Evolutionary conservation across 2,329 filamentous ascomycete species (phyloP), one percentile per base, ranked within the genome.

Genomic region (Ascochyta pisi): DNA sequence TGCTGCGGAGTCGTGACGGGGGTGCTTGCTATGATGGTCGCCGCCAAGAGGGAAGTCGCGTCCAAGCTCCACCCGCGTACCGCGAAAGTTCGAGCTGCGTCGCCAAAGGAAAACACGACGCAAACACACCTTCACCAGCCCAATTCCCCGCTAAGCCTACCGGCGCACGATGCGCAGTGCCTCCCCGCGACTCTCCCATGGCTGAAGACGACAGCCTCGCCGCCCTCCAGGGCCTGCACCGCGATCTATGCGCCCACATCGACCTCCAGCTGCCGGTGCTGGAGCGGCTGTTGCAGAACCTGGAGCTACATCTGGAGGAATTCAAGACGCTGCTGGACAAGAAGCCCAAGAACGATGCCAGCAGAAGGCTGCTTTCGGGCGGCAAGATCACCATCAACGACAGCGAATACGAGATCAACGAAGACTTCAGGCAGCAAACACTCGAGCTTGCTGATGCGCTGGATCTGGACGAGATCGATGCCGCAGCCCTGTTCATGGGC

Each of bases 391-490:
- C 81, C 31, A 78, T 96, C 55, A 84, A 85, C 65, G 89, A 87
- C 60, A 83, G 86, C 31, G 86, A 93, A 68, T 98, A 92, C 75
- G 80, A 83, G 22, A 81, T 99, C 78, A 97, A 96, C 76, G 84
- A 90, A 52, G 88, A 92, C 60, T 98, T 99, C 76, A 87, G 94
- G 70, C 89, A 96, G 75, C 87, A 89, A 64, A 86, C 88, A 23
- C 82, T 96, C 29, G 86, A 91, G 66, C 82, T 99, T 34, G 90
- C 94, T 51, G 93, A 98, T 75, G 91, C 92, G 65, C 82, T 97
- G 59, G 88, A 96, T 68, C 82, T 99, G 48, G 93, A 99, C 77
- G 96, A 99, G 76, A 74, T 96, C 54, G 86, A 95, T 66, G 89
- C 94, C 16, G 90, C 92, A 9, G 83, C 84, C 63, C 84, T 95